phyloP scores from a whole-genome alignment of 1,284 basidiomycete genomes.

The Puccinia novopanici region DNA sequence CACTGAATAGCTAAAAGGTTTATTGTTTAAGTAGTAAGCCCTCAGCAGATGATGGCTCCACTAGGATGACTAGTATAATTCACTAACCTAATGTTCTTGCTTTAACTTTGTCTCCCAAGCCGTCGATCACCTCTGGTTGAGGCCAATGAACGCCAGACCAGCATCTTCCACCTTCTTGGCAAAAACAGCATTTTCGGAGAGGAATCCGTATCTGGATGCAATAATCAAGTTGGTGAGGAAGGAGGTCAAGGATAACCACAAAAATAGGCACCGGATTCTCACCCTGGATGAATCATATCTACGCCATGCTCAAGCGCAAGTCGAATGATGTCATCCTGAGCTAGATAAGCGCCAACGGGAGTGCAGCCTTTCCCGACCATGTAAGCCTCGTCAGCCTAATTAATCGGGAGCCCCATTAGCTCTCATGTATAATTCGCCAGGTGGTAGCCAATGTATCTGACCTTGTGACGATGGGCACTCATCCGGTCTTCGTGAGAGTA shows the following conservation, averaged over 20 bases:
- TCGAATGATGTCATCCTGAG: constrained; percentile 94
- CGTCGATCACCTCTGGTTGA: constrained; percentile 92
- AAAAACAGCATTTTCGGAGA: constrained; percentile 94
- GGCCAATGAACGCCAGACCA: constrained; percentile 95
- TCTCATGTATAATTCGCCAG: neutral
- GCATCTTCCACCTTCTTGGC: constrained; percentile 95
- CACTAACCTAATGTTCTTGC: constrained; percentile 76
- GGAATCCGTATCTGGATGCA: constrained; percentile 82
- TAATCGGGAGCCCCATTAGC: neutral
- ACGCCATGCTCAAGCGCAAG: constrained; percentile 94
- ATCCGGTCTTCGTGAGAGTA: constrained; percentile 96
- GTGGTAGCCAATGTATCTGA: constrained; percentile 55
- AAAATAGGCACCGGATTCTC: constrained; percentile 49
- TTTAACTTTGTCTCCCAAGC: constrained; percentile 98
- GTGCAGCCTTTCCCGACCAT: constrained; percentile 93
- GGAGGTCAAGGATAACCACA: neutral
- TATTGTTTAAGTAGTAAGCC: neutral
- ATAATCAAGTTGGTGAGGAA: constrained; percentile 44
- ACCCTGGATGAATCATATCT: constrained; percentile 99
- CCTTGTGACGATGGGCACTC: constrained; percentile 96
- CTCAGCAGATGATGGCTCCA: neutral
- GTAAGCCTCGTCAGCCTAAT: constrained; percentile 93
- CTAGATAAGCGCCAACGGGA: constrained; percentile 93
- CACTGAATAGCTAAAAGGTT: constrained; percentile 71
- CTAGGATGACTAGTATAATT: neutral